Percentiles rank a stretch among this genome's conserved stretches.
Conservation (phyloP, 2,329 filamentous ascomycete species). For the Ascochyta viciae-villosae region DNA sequence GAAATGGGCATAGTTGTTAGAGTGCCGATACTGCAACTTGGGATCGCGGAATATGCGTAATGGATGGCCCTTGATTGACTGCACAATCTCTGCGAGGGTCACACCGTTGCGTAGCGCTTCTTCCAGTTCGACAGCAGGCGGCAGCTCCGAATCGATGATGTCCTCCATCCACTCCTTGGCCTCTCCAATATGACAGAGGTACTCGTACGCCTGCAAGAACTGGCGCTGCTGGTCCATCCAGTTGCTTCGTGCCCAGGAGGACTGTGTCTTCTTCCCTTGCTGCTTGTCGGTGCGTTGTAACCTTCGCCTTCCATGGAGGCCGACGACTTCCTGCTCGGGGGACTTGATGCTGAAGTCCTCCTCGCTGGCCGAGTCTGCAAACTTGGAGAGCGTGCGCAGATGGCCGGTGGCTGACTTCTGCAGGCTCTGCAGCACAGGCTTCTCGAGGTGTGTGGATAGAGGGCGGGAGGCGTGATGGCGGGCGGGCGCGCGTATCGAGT, state of each 20-base stretch:
- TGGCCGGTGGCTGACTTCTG: conserved; percentile 91
- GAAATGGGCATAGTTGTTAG: conserved; percentile 96
- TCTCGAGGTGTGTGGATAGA: conserved; percentile 45
- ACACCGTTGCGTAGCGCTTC: conserved; percentile 92
- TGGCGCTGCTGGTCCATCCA: conserved; percentile 99
- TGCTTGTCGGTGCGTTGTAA: conserved; percentile 73
- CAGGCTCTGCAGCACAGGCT: conserved; percentile 75
- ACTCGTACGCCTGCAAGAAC: conserved; percentile 96
- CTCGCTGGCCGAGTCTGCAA: conserved; percentile 75
- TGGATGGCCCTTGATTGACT: conserved; percentile 78
- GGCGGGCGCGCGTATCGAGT: conserved; percentile 47
- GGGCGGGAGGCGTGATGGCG: conserved; percentile 43
- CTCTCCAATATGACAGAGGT: conserved; percentile 97
- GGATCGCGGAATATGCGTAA: conserved; percentile 85
- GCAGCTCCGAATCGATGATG: conserved; percentile 82
- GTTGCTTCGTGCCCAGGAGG: conserved; percentile 78
- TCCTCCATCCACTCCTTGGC: conserved; percentile 99
- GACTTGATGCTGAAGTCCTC: conserved; percentile 83
- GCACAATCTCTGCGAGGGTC: conserved; percentile 91
- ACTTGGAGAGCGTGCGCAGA: conserved; percentile 82
- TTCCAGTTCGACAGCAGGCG: conserved; percentile 91
- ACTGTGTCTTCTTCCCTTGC: conserved; percentile 60
- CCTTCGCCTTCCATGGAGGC: conserved; percentile 81
- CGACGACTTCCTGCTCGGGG: conserved; percentile 83
- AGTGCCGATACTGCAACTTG: conserved; percentile 91